These are phyloP conservation scores for Spinacia oleracea DNA, from an alignment of 179 eudicot genomes.

Conservation along the genomic window DNA sequence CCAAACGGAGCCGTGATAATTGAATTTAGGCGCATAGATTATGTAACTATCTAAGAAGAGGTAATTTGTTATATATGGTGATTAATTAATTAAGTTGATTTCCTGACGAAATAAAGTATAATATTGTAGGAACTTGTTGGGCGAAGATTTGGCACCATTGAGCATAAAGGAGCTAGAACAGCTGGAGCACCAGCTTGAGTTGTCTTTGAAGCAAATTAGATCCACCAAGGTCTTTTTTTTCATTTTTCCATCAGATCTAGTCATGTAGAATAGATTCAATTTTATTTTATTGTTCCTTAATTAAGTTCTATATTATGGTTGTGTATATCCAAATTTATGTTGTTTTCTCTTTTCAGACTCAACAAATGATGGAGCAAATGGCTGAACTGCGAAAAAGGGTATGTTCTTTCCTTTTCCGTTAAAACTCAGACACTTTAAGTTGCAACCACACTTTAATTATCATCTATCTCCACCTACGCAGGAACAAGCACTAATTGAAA, in stretches of 20 bases:
- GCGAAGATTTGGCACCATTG: constrained; percentile 62
- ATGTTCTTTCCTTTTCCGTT: not conserved
- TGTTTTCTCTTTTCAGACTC: constrained; percentile 35
- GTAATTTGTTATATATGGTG: too few species aligned
- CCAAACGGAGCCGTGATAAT: too few species aligned
- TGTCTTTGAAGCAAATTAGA: constrained; percentile 59
- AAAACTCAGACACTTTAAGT: not conserved
- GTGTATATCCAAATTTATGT: not conserved
- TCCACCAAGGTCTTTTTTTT: constrained; percentile 49
- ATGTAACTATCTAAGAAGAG: too few species aligned
- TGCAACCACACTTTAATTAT: not conserved
- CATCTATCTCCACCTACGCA: constrained; percentile 13
- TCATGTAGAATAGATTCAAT: not conserved
- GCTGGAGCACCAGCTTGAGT: constrained; percentile 67
- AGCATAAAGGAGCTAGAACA: constrained; percentile 59
- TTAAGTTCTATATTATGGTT: too few species aligned
- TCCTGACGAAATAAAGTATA: not conserved
- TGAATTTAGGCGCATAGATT: too few species aligned
- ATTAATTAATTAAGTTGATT: not conserved
- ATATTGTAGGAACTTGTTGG: constrained; percentile 55
- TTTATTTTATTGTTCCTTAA: too few species aligned
- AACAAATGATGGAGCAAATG: constrained; percentile 48
- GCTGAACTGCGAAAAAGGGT: constrained; percentile 54
- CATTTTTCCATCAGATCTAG: not conserved
- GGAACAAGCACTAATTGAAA: constrained; percentile 50